Evolutionary conservation across 805 yeast species (phyloP).

Genomic region (Candida methanosorbosa): DNA sequence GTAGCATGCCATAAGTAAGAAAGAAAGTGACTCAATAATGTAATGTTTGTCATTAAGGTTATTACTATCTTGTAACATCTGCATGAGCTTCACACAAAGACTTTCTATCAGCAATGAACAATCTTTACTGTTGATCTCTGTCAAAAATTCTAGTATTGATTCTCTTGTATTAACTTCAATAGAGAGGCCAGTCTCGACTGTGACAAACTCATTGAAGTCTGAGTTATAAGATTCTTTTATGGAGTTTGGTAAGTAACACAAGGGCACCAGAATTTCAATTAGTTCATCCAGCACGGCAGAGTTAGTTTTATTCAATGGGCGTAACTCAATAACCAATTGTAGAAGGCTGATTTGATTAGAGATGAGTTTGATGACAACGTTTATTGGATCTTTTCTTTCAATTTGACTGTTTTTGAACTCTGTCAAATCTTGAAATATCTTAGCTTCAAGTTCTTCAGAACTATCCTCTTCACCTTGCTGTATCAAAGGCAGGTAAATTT

Average conservation of each 20-base stretch:
- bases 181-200: conserved; percentile 65
- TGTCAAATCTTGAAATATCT: conserved; percentile 12
- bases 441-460: not conserved
- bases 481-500: conserved; percentile 12
- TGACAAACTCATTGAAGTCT: conserved; percentile 63
- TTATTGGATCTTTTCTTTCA: conserved; percentile 14
- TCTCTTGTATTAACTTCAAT: conserved; percentile 50
- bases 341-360: conserved; percentile 24
- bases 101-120: conserved; percentile 18
- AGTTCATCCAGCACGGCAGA: conserved; percentile 4
- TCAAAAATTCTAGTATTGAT: conserved; percentile 46
- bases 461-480: conserved; percentile 3
- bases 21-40: conserved; percentile 30
- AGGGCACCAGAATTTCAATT: conserved; percentile 22
- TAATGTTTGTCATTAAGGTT: not conserved
- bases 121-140: conserved; percentile 37
- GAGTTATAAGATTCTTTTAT: conserved; percentile 39
- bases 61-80: conserved; percentile 1
- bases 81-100: conserved; percentile 10
- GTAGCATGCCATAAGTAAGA: conserved; percentile 32
- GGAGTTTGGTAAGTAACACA: conserved; percentile 34
- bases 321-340: conserved; percentile 16
- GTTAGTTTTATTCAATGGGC: conserved; percentile 6
- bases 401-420: conserved; percentile 12
- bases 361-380: conserved; percentile 13